Evolutionary conservation across 768 basidiomycete genomes (phyloP).

Genomic region (Calocera viscosa): DNA sequence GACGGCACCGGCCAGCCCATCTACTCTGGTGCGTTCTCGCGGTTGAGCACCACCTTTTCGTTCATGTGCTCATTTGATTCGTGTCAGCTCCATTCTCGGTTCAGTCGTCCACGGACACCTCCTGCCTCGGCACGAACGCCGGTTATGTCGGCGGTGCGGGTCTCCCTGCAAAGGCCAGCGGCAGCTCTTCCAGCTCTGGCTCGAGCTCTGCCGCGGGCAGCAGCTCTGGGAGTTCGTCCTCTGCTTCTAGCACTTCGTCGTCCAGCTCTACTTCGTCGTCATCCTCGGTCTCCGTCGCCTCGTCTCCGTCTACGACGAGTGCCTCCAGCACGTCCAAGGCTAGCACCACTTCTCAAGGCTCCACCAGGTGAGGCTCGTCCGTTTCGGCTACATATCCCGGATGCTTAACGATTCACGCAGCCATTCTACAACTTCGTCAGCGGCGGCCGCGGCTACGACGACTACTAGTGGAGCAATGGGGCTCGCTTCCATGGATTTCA

Average conservation of each 20-base stretch:
- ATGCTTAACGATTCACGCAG: neutral
- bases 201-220: constrained; percentile 14
- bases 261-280: constrained; percentile 16
- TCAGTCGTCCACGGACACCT: constrained; percentile 42
- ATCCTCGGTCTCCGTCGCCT: constrained; percentile 13
- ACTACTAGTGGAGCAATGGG: neutral
- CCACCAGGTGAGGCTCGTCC: neutral
- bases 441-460: neutral
- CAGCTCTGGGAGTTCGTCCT: constrained; percentile 8
- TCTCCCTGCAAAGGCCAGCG: constrained; percentile 3
- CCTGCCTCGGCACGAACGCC: constrained; percentile 8
- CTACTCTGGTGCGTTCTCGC: neutral
- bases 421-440: neutral
- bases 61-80: neutral
- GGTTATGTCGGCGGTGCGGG: neutral
- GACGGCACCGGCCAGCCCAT: constrained; percentile 41
- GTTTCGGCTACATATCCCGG: neutral
- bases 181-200: constrained; percentile 16
- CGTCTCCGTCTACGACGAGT: constrained; percentile 19
- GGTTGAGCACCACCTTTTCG: neutral
- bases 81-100: constrained; percentile 16
- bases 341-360: neutral
- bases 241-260: constrained; percentile 14
- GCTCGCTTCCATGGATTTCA: neutral
- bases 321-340: constrained; percentile 20